Percentiles rank a stretch among this genome's conserved stretches.
phyloP scores from a whole-genome alignment of 805 yeast species.

The Hanseniaspora pseudoguilliermondii region DNA sequence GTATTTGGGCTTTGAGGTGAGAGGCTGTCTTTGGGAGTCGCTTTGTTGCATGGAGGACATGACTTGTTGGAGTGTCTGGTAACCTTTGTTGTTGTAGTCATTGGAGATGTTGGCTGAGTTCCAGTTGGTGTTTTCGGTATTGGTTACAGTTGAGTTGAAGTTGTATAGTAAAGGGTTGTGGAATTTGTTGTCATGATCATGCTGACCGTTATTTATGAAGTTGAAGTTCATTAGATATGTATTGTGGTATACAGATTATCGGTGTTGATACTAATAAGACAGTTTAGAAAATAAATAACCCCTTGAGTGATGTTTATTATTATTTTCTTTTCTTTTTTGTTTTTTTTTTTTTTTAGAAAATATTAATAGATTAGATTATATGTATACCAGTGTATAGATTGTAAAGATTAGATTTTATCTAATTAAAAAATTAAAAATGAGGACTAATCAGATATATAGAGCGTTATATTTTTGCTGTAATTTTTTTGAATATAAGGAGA shows the following conservation, averaged over 20 bases:
- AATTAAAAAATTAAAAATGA: too few species aligned
- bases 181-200: not conserved
- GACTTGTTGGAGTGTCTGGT: conserved; percentile 10
- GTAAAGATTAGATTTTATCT: too few species aligned
- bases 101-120: not conserved
- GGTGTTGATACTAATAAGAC: too few species aligned
- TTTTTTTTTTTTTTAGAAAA: too few species aligned
- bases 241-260: too few species aligned
- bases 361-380: too few species aligned
- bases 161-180: conserved; percentile 10
- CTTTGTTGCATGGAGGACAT: conserved; percentile 12
- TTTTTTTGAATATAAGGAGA: too few species aligned
- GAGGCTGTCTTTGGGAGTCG: not conserved
- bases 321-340: not conserved
- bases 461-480: too few species aligned
- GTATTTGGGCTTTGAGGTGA: not conserved
- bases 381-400: too few species aligned
- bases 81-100: conserved; percentile 10
- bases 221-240: not conserved
- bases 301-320: too few species aligned
- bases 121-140: conserved; percentile 1
- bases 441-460: too few species aligned
- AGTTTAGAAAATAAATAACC: too few species aligned
- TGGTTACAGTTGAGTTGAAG: conserved; percentile 1
- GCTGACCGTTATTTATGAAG: not conserved